Conservation (phyloP, 192 early-diverging fungal genomes). For the Linnemannia elongata region DNA sequence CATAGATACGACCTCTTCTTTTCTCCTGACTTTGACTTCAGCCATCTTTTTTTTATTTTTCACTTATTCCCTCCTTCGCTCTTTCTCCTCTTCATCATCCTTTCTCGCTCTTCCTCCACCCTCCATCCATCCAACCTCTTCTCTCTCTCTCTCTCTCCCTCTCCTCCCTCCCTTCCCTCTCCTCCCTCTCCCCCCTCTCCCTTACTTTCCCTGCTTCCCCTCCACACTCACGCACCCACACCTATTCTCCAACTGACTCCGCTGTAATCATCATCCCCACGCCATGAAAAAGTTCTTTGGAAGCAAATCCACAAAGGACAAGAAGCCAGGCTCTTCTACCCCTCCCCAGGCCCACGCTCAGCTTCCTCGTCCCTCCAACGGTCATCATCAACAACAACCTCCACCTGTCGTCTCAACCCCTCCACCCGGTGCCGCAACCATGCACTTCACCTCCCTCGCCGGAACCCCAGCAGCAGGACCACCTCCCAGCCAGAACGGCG, state of each 20-base stretch:
- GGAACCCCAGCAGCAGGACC: constrained; percentile 13
- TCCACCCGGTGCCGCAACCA: constrained; percentile 27
- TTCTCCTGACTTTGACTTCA: background rate
- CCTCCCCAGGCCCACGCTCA: constrained; percentile 19
- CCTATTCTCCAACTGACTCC: background rate
- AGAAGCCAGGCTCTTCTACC: constrained; percentile 27
- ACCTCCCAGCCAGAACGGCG: constrained; percentile 12
- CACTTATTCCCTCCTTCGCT: background rate
- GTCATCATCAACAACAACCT: constrained; percentile 26
- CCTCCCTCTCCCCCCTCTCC: background rate
- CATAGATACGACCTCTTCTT: background rate
- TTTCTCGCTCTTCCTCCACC: background rate
- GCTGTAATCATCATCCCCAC: constrained; percentile 3
- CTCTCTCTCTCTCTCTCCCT: too few relatives aligned
- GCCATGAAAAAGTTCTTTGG: constrained; percentile 53
- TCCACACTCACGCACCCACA: background rate
- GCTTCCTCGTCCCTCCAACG: constrained; percentile 25
- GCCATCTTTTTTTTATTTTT: background rate
- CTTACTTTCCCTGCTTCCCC: background rate
- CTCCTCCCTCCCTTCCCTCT: background rate
- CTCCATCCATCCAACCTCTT: background rate
- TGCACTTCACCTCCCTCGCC: constrained; percentile 51
- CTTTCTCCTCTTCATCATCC: background rate
- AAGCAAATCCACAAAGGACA: constrained; percentile 53
- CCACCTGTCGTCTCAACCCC: constrained; percentile 3